Evolutionary conservation across 208 protist species (phyloP), one percentile per base, ranked within the genome.

Genomic region (Jaenimonas drosophilae): DNA sequence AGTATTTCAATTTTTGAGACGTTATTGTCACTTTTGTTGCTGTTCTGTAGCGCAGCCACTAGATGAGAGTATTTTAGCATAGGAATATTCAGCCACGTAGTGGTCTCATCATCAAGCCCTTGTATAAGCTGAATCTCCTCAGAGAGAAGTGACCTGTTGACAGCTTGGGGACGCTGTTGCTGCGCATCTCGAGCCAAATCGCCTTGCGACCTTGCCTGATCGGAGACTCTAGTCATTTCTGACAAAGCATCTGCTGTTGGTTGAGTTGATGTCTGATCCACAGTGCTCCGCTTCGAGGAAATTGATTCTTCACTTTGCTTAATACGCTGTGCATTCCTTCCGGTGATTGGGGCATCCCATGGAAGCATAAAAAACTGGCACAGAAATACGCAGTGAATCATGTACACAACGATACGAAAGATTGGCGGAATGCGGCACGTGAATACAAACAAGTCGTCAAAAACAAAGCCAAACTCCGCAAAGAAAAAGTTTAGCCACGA

Each of bases 361-460:
- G 85, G 74, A 27, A 93, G 60, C 32, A 59, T 52, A 11, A 39
- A 34, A 21, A 86, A 55, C 47, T 91, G 64, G 34, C 64, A 76
- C 23, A 91, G 56, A 32, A 67, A 78, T n/a, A 73, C 46, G 16
- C 61, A 55, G 49, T 90, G 73, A 7, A 72, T 42, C 43, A 61
- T 47, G 54, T 76, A 72, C 36, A 86, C 77, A 4, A 64, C 54
- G 17, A 84, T 34, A 16, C 85, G 73, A 54, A 72, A 86, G 4
- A 66, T 40, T 14, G 66, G 53, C 5, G 85, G 73, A 16, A 90
- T 63, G 38, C 65, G 62, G 38, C 63, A 88, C n/a, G 76, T 82
- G 64, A 89, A 90, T 3, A 77, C 81, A 48, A 93, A 88, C 19
- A 90, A 48, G 52, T 93, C 85, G 52, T 90, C 81, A 0, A 78